Base-by-base conservation (phyloP, 192 early-diverging fungal genomes). In the Coemansia sp. region DNA sequence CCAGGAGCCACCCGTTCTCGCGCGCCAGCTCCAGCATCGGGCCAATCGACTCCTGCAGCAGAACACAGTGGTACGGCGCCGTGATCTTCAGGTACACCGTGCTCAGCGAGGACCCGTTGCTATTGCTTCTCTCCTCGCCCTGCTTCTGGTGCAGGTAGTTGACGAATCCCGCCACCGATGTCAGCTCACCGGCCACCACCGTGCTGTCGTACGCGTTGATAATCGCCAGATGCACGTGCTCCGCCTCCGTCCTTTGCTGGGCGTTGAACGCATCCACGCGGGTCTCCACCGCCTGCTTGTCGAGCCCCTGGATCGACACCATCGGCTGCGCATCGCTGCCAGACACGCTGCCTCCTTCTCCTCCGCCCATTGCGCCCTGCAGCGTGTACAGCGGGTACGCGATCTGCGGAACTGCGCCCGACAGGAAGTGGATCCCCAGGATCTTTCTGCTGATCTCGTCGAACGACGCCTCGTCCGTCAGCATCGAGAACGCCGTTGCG, bases 41-140 rank as follows among this genome's bases (percentile, higher is more conserved):
- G 0, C 57, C 58, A 3, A 69, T 54, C 4, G 55, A 14, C 0
- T 43, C 12, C 5, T 65, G 38, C 13, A 79, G 69, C 0, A 77
- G 48, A 9, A 14, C 10, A 51, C 75, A 75, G 20, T 83, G 81
- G 87, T 95, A 98, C 22, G 96, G 95, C 55, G 86, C 93, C 17
- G 93, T 87, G 51, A 95, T 92, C 13, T 91, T 88, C 64, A 95
- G 83, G 80, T 93, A 95, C 56, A 91, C 87, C 13, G 88, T 86
- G 5, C 84, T 84, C 51, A 96, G 90, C 67, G 89, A 58, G 94
- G 85, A 53, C 92, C 32, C 32, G 2, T 32, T 4, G 32, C 32
- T 4, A 53, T 89, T 87, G 48, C 88, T 87, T 75, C 95, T 93
- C 38, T 81, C 68, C 2, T 64, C 39, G 32, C 61, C 37, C 1